phyloP scores from a whole-genome alignment of 805 yeast species.

The Huiozyma sinensis region DNA sequence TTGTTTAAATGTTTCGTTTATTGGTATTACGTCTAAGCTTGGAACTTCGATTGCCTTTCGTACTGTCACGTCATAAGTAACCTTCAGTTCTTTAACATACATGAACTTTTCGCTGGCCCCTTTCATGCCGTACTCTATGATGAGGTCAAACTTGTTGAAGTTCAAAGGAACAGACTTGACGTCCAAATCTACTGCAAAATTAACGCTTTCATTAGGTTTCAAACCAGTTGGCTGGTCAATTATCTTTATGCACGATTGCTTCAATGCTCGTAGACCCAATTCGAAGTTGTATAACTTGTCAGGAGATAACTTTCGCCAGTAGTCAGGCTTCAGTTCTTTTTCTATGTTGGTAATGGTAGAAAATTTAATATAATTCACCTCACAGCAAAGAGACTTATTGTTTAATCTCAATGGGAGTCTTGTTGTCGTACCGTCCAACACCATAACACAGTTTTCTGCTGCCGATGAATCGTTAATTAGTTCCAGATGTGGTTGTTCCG shows the following conservation, averaged over 20 bases:
- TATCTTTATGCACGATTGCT: conserved; percentile 12
- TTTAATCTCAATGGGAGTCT: conserved; percentile 12
- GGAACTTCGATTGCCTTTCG: conserved; percentile 58
- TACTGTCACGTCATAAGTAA: conserved; percentile 28
- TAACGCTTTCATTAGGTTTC: conserved; percentile 15
- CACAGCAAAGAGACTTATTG: conserved; percentile 20
- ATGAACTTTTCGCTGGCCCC: conserved; percentile 8
- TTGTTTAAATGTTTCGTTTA: conserved; percentile 27
- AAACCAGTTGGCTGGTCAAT: conserved; percentile 11
- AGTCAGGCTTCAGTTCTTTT: conserved; percentile 15
- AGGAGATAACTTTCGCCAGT: conserved; percentile 20
- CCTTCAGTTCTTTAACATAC: conserved; percentile 16
- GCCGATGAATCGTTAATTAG: conserved; percentile 16
- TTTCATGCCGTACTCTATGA: conserved; percentile 22
- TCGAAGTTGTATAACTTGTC: conserved; percentile 23
- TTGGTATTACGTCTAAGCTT: conserved; percentile 58
- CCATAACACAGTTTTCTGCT: conserved; percentile 21
- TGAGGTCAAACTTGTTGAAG: conserved; percentile 15
- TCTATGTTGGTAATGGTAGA: conserved; percentile 18
- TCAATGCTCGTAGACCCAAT: conserved; percentile 17
- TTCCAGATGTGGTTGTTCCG: conserved; percentile 25
- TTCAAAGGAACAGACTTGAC: conserved; percentile 15
- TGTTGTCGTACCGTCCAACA: conserved; percentile 23
- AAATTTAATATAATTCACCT: conserved; percentile 18
- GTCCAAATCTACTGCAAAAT: conserved; percentile 18